Base-by-base conservation (phyloP, 2,329 filamentous ascomycete species). In the Zarea fungicola region DNA sequence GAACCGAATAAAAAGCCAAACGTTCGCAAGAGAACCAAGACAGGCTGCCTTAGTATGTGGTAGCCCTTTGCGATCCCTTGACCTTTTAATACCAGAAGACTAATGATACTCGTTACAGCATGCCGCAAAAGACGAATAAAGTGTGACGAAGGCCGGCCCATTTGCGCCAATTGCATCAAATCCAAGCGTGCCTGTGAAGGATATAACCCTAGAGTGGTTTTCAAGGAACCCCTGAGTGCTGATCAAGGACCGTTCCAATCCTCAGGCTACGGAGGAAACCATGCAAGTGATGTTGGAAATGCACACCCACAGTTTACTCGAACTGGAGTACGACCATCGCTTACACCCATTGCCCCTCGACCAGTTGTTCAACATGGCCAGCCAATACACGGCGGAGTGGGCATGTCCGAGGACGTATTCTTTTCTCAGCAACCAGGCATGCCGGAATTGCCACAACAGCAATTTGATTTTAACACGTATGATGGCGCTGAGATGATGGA, bases 51-150 rank as follows among this genome's bases (percentile, higher is more conserved):
- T 52, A 96, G 86, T 90, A 77, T 66, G 85, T 75, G 42, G 19
- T 32, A 35, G 8, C 42, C 3, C 31, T 40, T 26, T 48, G 18
- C 9, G 2, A 49, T 28, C 5, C 7, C 9, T 7, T 6, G 6
- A 5, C 21, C 13, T 8, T 7, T 25, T 9, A 11, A 5, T 18
- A 35, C 2, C 21, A 16, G 21, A 28, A n/a, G n/a, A n/a, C n/a
- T 39, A 37, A 18, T 23, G 7, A 47, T 28, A 48, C 48, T 32
- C 19, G 41, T 42, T 52, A 39, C 62, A 91, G 87, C 93, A 50
- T 99, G 93, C 69, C 86, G 93, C 55, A 92, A 88, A 69, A 85
- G 93, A 46, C 87, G 93, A 54, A 97, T 99, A 68, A 99, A 97
- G 69, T 99, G 93, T 66, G 93, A 93, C 54, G 93, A 97, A 65